phyloP scores from a whole-genome alignment of 257 asterid species.

The Henckelia pumila region DNA sequence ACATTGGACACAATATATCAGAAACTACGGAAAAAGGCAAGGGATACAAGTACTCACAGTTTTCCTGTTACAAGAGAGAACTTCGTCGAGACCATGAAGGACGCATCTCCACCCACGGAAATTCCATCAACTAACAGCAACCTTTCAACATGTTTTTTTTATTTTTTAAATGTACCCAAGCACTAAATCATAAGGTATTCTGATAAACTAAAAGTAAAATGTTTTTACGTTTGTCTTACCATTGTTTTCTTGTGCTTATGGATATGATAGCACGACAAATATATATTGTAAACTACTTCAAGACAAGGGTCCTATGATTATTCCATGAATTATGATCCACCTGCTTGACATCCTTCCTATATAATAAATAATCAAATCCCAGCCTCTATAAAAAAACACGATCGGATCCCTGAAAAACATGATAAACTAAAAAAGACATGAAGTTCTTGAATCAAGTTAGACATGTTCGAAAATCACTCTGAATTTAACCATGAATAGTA shows the following conservation, averaged over 20 bases:
- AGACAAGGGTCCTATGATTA: slow-evolving; percentile 56
- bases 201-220: background rate
- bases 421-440: slow-evolving; percentile 10
- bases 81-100: slow-evolving; percentile 85
- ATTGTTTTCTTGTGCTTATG: slow-evolving; percentile 75
- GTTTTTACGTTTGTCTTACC: slow-evolving; percentile 41
- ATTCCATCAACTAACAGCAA: slow-evolving; percentile 91
- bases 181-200: background rate
- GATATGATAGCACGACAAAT: slow-evolving; percentile 93
- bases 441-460: background rate
- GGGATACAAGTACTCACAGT: too few relatives aligned
- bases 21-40: too few relatives aligned
- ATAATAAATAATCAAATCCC: slow-evolving; percentile 84
- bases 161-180: slow-evolving; percentile 4
- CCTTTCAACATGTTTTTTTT: slow-evolving; percentile 54
- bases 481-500: slow-evolving; percentile 62
- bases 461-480: slow-evolving; percentile 5
- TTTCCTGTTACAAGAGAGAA: slow-evolving; percentile 91
- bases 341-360: slow-evolving; percentile 73
- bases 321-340: too few relatives aligned
- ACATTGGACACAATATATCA: too few relatives aligned
- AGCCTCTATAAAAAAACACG: slow-evolving; percentile 94
- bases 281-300: slow-evolving; percentile 87
- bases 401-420: slow-evolving; percentile 69
- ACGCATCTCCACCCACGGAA: slow-evolving; percentile 98